Base-by-base conservation (phyloP, 257 asterid genomes). In the Cinchona pubescens region DNA sequence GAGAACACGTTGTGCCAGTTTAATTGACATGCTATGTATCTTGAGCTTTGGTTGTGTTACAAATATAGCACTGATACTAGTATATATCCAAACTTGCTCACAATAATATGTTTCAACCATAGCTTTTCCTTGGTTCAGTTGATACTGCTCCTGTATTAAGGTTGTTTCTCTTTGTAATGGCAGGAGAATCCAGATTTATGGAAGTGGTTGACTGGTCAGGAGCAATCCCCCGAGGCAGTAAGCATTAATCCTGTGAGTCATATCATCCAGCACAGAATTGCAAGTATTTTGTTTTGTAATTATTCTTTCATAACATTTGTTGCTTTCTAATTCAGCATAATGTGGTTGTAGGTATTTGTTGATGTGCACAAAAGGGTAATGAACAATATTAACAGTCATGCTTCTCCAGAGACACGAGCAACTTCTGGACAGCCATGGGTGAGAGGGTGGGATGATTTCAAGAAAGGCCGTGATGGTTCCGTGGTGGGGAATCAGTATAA, bases 111-210 rank as follows among this genome's bases (percentile, higher is more conserved):
- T 64, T 49, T 58, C 13, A 23, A 0, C 10, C 27, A 23, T 66
- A 27, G 19, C 4, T 48, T 45, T 68, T 59, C 30, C 46, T 48
- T 42, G 51, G 9, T 67, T 34, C 4, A 35, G 35, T 74, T 21
- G 69, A 27, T 35, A 2, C 29, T 51, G 27, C 23, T 29, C 38
- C 77, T 38, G 40, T 60, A 56, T 56, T 64, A 32, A 34, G 35
- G 25, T 37, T 25, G 18, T 75, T 67, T 79, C 40, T 53, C 69
- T 68, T 69, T 46, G 29, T 6, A 27, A 66, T 59, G 79, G 77
- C 94, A 94, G 98, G 98, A 94, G 80, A 94, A 89, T 83, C 98
- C 98, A 3, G 97, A 94, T 86, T 85, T 94, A 32, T 94, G 98
- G 97, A 90, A 87, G 83, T 94, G 98, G 98, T 75, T 94, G 80